Percentiles rank a stretch among this genome's conserved stretches.
Evolutionary conservation across 2,329 filamentous ascomycete genomes (phyloP).

Genomic region (Cylindrodendrum hubeiense): DNA sequence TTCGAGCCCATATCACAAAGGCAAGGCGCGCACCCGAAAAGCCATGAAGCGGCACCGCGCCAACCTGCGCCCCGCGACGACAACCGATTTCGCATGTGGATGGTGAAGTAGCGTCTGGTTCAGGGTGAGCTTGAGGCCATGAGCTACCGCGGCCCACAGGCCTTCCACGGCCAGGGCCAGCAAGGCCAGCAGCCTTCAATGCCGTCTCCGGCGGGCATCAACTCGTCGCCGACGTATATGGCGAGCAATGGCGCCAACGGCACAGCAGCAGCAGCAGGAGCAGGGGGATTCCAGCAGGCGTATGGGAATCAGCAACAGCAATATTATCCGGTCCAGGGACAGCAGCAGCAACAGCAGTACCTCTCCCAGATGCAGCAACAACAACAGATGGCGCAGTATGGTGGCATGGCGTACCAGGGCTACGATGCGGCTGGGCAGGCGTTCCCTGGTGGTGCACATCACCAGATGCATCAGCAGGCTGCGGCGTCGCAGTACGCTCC

Average conservation of each 20-base stretch:
- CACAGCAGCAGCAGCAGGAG: slow-evolving; percentile 2
- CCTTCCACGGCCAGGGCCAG: slow-evolving; percentile 46
- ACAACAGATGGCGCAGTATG: slow-evolving; percentile 42
- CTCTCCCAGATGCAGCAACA: slow-evolving; percentile 40
- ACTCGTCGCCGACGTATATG: slow-evolving; percentile 38
- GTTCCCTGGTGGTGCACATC: slow-evolving; percentile 28
- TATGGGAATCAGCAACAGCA: slow-evolving; percentile 47
- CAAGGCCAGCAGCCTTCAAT: slow-evolving; percentile 43
- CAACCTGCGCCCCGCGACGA: slow-evolving; percentile 46
- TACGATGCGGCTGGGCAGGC: slow-evolving; percentile 38
- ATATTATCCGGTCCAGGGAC: slow-evolving; percentile 40
- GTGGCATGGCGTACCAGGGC: slow-evolving; percentile 40
- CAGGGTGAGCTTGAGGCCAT: slow-evolving; percentile 45
- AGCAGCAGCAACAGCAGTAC: slow-evolving; percentile 42
- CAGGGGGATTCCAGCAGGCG: slow-evolving; percentile 39
- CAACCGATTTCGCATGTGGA: slow-evolving; percentile 38
- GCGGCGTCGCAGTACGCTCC: slow-evolving; percentile 41
- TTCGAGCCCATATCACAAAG: slow-evolving; percentile 7
- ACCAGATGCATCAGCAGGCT: slow-evolving; percentile 41
- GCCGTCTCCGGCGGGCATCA: slow-evolving; percentile 30
- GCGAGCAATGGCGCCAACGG: slow-evolving; percentile 19
- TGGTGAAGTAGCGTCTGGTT: slow-evolving; percentile 13
- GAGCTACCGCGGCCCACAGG: slow-evolving; percentile 50
- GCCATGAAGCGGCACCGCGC: slow-evolving; percentile 45
- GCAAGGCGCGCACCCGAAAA: slow-evolving; percentile 16